Evolutionary conservation across 768 basidiomycete species (phyloP).

Genomic region (Kwoniella mangroviensis): DNA sequence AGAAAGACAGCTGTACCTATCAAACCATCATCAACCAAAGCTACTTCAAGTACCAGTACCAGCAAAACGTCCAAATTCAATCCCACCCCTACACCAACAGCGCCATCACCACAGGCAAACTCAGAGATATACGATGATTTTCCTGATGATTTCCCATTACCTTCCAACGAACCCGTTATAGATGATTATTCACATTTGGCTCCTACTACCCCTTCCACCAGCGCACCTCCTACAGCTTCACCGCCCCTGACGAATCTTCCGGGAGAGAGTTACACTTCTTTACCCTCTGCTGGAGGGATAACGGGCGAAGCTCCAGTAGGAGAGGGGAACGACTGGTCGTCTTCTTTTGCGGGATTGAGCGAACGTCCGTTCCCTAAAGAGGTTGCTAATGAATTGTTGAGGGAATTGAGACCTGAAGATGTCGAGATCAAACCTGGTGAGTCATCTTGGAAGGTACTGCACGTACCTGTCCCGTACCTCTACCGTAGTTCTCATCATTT

Average conservation of each 20-base stretch:
- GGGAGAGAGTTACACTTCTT: constrained; percentile 19
- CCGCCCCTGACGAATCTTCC: constrained; percentile 33
- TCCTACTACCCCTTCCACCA: constrained; percentile 5
- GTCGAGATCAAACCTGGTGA: constrained; percentile 92
- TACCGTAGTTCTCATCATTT: too few species aligned
- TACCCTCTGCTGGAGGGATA: constrained; percentile 18
- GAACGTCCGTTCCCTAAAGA: constrained; percentile 77
- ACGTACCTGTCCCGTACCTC: too few species aligned
- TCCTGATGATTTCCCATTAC: constrained; percentile 20
- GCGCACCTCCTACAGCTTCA: constrained; percentile 17
- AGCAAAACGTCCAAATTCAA: constrained; percentile 14
- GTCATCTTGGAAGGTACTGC: too few species aligned
- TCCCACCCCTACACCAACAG: not conserved
- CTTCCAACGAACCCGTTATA: constrained; percentile 27
- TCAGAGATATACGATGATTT: constrained; percentile 21
- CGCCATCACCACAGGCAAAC: not conserved
- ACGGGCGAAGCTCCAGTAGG: constrained; percentile 20
- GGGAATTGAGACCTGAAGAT: constrained; percentile 75
- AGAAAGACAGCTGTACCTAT: constrained; percentile 20
- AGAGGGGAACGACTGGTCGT: constrained; percentile 71
- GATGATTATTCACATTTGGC: constrained; percentile 37
- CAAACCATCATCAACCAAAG: constrained; percentile 12
- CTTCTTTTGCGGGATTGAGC: constrained; percentile 80
- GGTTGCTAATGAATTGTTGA: constrained; percentile 70
- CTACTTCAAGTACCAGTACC: constrained; percentile 14